phyloP scores from a whole-genome alignment of 345 rosid genomes.

The Eucalyptus cloeziana region DNA sequence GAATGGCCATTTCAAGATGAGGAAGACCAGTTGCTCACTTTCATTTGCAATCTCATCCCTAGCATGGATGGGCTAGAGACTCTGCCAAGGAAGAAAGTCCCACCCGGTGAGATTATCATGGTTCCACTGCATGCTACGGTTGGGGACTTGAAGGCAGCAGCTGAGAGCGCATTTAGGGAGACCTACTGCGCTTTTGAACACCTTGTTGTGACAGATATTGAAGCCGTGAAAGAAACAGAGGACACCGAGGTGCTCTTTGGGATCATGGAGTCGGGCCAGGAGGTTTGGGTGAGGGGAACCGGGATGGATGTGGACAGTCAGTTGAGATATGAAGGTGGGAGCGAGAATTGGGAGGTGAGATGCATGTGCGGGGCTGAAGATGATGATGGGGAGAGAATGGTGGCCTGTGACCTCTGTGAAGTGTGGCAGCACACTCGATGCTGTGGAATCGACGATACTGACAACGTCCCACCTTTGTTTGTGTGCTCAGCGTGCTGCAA shows the following conservation, averaged over 20 bases:
- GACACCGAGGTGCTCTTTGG: constrained; percentile 40
- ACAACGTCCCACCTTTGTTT: constrained; percentile 61
- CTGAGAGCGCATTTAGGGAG: constrained; percentile 47
- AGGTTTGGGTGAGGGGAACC: constrained; percentile 33
- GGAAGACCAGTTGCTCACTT: constrained; percentile 26
- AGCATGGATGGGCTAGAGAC: constrained; percentile 8
- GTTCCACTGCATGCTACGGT: constrained; percentile 58
- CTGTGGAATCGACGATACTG: constrained; percentile 56
- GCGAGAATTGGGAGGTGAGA: constrained; percentile 65
- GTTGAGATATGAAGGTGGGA: constrained; percentile 53
- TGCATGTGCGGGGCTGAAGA: constrained; percentile 73
- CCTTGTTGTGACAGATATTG: constrained; percentile 40
- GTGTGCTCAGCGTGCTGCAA: constrained; percentile 57
- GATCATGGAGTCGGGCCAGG: constrained; percentile 36
- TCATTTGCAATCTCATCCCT: constrained; percentile 44
- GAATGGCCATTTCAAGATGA: constrained; percentile 57
- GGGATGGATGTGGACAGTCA: constrained; percentile 28
- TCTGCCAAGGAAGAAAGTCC: constrained; percentile 5
- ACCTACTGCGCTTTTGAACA: constrained; percentile 53
- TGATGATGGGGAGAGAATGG: constrained; percentile 94
- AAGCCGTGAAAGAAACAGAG: constrained; percentile 24
- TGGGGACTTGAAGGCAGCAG: constrained; percentile 50
- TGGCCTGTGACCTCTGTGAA: constrained; percentile 74
- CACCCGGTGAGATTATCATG: constrained; percentile 48
- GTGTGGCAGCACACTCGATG: constrained; percentile 92